Conservation (phyloP, 768 basidiomycete species). For the Termitomyces sp. region DNA sequence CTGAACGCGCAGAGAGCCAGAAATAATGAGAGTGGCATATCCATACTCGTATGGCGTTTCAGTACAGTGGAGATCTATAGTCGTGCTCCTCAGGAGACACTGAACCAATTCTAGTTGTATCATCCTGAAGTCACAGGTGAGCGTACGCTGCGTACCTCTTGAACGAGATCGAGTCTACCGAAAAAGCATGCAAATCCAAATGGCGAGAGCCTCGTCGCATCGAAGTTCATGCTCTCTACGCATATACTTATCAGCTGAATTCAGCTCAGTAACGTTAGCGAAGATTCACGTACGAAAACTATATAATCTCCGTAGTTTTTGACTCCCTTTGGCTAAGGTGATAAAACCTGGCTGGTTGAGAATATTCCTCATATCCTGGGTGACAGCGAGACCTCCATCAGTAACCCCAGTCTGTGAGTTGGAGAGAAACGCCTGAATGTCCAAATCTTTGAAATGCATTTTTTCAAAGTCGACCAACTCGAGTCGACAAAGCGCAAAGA, state of each 20-base stretch:
- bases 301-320: conserved; percentile 21
- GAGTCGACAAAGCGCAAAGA: not conserved
- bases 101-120: not conserved
- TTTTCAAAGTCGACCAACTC: too few relatives aligned
- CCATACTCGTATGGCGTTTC: conserved; percentile 45
- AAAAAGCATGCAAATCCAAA: conserved; percentile 28
- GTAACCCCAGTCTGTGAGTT: not conserved
- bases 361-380: conserved; percentile 1
- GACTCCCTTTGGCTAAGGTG: not conserved
- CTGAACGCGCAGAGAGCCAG: conserved; percentile 36
- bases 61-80: conserved; percentile 35
- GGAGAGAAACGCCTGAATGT: not conserved
- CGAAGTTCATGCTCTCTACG: conserved; percentile 26
- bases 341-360: conserved; percentile 4
- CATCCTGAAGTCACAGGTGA: not conserved
- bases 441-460: not conserved
- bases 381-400: conserved; percentile 4
- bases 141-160: conserved; percentile 23
- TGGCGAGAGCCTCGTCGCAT: conserved; percentile 23
- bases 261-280: not conserved
- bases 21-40: conserved; percentile 37
- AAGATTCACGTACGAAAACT: conserved; percentile 20
- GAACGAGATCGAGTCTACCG: conserved; percentile 20
- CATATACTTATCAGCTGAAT: not conserved
- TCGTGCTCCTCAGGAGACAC: not conserved